Evolutionary conservation across 768 basidiomycete species (phyloP).

Genomic region (Trichaptum fuscoviolaceum): DNA sequence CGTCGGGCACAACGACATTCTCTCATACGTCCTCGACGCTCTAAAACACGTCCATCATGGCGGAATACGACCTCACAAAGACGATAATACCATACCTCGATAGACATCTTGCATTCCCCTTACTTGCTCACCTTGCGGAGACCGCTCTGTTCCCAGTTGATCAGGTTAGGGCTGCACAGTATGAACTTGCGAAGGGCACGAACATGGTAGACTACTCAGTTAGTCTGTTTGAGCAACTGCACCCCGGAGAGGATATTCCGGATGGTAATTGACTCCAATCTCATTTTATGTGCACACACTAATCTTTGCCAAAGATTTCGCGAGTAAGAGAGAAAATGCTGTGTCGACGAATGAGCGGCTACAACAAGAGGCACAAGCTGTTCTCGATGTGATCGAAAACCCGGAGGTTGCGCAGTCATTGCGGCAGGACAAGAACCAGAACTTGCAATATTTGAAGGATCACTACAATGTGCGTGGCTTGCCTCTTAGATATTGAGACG

Average conservation of each 20-base stretch:
- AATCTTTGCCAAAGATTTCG: conserved; percentile 57
- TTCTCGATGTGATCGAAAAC: conserved; percentile 94
- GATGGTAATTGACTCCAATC: conserved; percentile 41
- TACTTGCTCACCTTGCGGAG: conserved; percentile 83
- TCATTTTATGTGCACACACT: conserved; percentile 7
- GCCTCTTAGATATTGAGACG: conserved; percentile 5
- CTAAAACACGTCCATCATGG: conserved; percentile 38
- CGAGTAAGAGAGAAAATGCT: conserved; percentile 73
- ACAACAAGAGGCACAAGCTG: conserved; percentile 86
- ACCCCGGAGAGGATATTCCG: conserved; percentile 67
- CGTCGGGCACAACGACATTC: neutral
- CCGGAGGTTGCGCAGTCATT: conserved; percentile 93
- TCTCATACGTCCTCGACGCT: neutral
- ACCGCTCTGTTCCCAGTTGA: conserved; percentile 69
- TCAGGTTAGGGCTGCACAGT: conserved; percentile 85
- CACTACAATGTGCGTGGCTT: conserved; percentile 71
- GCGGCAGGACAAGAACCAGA: conserved; percentile 96
- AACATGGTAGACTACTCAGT: conserved; percentile 98
- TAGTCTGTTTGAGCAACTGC: conserved; percentile 70
- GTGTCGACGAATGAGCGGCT: conserved; percentile 80
- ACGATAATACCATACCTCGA: conserved; percentile 91
- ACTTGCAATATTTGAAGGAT: conserved; percentile 89
- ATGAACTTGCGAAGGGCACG: conserved; percentile 95
- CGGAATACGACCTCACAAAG: conserved; percentile 87
- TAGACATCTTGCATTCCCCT: conserved; percentile 89